These are phyloP conservation scores for Chaetomium olivaceum DNA, from an alignment of 2,329 filamentous ascomycete species.

Conservation along the genomic window DNA sequence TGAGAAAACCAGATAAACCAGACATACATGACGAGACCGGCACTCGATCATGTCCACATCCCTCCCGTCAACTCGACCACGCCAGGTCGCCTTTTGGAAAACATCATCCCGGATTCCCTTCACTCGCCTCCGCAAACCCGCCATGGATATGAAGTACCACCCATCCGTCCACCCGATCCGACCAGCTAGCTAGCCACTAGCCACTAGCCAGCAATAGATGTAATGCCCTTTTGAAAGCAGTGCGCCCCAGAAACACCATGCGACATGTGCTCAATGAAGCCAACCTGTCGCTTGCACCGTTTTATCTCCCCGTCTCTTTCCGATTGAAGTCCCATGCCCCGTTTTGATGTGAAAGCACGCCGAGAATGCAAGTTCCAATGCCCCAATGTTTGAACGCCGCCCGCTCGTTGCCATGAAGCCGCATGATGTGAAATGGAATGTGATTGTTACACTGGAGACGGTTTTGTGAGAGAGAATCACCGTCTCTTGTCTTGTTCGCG, in stretches of 20 bases:
- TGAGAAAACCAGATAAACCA: slow-evolving; percentile 4
- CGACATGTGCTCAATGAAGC: not conserved
- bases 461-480: not conserved
- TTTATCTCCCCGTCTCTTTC: not conserved
- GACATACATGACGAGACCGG: not conserved
- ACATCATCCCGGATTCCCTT: not conserved
- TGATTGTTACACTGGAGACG: not conserved
- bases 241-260: not conserved
- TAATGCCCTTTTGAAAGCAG: not conserved
- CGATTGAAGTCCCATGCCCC: not conserved
- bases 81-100: not conserved
- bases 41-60: not conserved
- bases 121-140: not conserved
- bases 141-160: not conserved
- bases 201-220: not conserved
- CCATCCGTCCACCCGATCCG: not conserved
- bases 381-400: not conserved
- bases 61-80: not conserved
- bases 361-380: not conserved
- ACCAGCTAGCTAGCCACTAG: not conserved
- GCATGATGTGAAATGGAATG: not conserved
- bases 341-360: not conserved
- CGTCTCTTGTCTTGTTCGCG: not conserved
- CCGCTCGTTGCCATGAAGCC: not conserved
- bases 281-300: not conserved